Evolutionary conservation across 495 filamentous ascomycete genomes (phyloP).

Genomic region (Penicilliopsis zonata): DNA sequence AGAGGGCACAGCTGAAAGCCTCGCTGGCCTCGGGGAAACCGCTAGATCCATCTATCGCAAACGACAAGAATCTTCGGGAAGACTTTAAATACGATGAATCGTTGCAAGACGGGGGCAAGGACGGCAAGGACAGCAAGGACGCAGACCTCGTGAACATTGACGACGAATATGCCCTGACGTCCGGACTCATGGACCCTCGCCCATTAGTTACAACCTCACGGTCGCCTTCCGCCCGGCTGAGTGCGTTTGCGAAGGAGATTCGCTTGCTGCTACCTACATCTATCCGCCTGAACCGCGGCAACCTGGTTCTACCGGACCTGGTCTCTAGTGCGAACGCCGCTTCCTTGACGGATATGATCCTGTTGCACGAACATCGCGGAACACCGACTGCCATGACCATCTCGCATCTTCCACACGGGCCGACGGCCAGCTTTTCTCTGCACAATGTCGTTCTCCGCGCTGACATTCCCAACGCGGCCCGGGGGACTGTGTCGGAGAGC

Average conservation of each 20-base stretch:
- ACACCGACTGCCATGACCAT: conserved; percentile 85
- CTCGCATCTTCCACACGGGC: conserved; percentile 85
- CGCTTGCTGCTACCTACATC: conserved; percentile 80
- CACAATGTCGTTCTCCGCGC: conserved; percentile 91
- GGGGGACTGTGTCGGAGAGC: conserved; percentile 84
- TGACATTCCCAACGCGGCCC: conserved; percentile 78
- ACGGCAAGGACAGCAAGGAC: conserved; percentile 30
- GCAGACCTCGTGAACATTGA: conserved; percentile 57
- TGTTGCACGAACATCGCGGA: conserved; percentile 90
- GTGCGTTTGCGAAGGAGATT: conserved; percentile 92
- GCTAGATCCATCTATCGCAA: conserved; percentile 73
- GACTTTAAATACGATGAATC: conserved; percentile 94
- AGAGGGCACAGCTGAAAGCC: conserved; percentile 73
- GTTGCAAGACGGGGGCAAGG: conserved; percentile 47
- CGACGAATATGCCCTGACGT: conserved; percentile 84
- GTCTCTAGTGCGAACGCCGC: conserved; percentile 68
- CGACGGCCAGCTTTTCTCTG: conserved; percentile 80
- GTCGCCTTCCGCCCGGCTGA: conserved; percentile 72
- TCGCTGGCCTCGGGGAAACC: conserved; percentile 79
- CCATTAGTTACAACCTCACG: conserved; percentile 88
- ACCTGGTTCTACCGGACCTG: conserved; percentile 73
- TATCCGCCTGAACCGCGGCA: conserved; percentile 86
- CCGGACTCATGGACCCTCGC: conserved; percentile 73
- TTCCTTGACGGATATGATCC: conserved; percentile 70
- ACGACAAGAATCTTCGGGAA: conserved; percentile 73